A percentile compares a stretch with the other conserved stretches of the same genome.
These are phyloP conservation scores for Microsporum ferrugineum DNA, from an alignment of 2,329 filamentous ascomycete genomes.

Conservation along the genomic window DNA sequence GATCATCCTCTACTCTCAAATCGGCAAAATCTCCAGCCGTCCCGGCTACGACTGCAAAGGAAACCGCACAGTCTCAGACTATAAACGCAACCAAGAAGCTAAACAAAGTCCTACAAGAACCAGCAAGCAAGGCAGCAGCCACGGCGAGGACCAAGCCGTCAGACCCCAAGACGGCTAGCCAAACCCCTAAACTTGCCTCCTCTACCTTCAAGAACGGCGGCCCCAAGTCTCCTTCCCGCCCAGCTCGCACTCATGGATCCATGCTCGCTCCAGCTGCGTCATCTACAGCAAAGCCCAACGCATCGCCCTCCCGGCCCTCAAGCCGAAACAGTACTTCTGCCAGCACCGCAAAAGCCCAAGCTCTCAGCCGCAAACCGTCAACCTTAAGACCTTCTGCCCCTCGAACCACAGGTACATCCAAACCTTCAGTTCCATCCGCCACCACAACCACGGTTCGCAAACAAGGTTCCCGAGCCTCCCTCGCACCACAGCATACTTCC, in stretches of 20 bases:
- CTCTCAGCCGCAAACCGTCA: constrained; percentile 22
- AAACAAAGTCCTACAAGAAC: constrained; percentile 22
- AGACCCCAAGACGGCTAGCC: constrained; percentile 10
- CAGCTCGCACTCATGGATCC: constrained; percentile 32
- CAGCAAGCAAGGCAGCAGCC: constrained; percentile 12
- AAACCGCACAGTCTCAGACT: background rate
- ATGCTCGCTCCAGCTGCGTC: constrained; percentile 32
- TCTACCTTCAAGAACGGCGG: constrained; percentile 4
- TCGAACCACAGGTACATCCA: constrained; percentile 9
- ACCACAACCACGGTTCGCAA: constrained; percentile 17
- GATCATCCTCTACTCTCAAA: constrained; percentile 11
- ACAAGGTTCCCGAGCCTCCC: constrained; percentile 20
- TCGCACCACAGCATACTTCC: constrained; percentile 14
- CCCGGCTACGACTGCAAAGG: constrained; percentile 3
- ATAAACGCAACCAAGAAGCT: constrained; percentile 11
- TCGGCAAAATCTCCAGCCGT: constrained; percentile 16
- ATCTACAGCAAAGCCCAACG: constrained; percentile 25
- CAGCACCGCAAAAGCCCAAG: constrained; percentile 10
- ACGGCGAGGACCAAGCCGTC: background rate
- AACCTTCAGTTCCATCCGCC: constrained; percentile 3
- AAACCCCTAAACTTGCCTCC: background rate
- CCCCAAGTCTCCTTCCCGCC: constrained; percentile 31
- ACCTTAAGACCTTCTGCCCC: constrained; percentile 14
- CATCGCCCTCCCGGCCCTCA: constrained; percentile 18
- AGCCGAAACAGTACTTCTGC: constrained; percentile 20